Evolutionary conservation across 1,284 basidiomycete genomes (phyloP), one percentile per base, ranked within the genome.

Genomic region (Crepidotus sp.): DNA sequence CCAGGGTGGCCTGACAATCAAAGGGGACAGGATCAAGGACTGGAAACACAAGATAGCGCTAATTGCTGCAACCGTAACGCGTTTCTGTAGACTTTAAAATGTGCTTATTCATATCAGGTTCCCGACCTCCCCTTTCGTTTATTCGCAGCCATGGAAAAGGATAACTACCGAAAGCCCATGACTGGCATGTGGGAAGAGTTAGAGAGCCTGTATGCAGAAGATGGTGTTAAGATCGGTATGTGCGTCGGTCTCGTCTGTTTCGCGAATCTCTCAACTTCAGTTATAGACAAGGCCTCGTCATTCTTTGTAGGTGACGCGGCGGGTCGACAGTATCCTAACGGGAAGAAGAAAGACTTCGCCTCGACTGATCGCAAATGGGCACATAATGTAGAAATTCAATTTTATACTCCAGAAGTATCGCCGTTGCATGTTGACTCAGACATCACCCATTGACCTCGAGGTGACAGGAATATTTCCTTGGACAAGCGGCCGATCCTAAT

Each of bases 301-400:
- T 84, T 87, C 54, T 94, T 83, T 56, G 83, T 96, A 2, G 93
- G 93, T 4, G 93, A 97, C 56, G 92, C 91, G 1, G 93, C 92
- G 6, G 92, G 92, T 7, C 74, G 92, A 33, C 55, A 62, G 37
- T 68, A 66, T 46, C 41, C 64, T 13, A 61, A 65, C 9, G 66
- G 66, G 41, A 61, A 61, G 11, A 22, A 17, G 8, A 36, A 39
- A 17, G 90, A 94, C 60, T 84, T 83, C 59, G 74, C 83, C 5
- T 78, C 81, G 46, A 87, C 82, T 0, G 93, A 95, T 63, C 72
- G 83, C 31, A 92, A 93, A 60, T 88, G 85, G 71, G 90, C 92
- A 1, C 59, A 79, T 6, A 95, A 94, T 54, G 60, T 83, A 8
- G 80, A 71, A 0, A 57, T 94, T 2, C 66, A 65, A 7, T 94